Percentiles rank a stretch among this genome's conserved stretches.
Evolutionary conservation across 2,329 filamentous ascomycete genomes (phyloP).

Genomic region (Gnomoniopsis sp.): DNA sequence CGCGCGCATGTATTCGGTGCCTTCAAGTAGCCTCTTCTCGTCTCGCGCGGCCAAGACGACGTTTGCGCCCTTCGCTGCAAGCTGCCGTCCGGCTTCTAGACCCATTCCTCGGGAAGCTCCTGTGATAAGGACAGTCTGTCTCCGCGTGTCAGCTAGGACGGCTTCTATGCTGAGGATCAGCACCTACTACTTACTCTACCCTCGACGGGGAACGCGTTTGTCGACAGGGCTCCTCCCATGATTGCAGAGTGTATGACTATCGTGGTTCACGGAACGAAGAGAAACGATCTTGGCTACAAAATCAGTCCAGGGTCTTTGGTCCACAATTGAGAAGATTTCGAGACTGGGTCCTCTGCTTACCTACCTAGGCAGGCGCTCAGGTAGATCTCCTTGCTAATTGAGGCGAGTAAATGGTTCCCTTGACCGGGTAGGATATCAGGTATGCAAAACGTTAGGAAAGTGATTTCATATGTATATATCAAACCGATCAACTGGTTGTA

Average conservation of each 20-base stretch:
- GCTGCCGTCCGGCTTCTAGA: conserved; percentile 66
- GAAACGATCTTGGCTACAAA: too few relatives aligned
- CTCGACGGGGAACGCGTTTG: conserved; percentile 4
- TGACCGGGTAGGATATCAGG: too few relatives aligned
- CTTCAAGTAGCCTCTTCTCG: conserved; percentile 67
- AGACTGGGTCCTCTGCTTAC: too few relatives aligned
- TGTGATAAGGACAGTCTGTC: conserved; percentile 80
- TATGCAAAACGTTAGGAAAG: too few relatives aligned
- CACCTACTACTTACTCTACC: conserved; percentile 7
- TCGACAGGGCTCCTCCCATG: background rate
- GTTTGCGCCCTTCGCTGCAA: conserved; percentile 81
- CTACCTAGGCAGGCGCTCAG: too few relatives aligned
- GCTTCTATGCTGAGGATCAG: too few relatives aligned
- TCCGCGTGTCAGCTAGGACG: conserved; percentile 7
- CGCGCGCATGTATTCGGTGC: conserved; percentile 40
- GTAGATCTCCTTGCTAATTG: too few relatives aligned
- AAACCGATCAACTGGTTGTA: too few relatives aligned
- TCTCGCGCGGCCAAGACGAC: conserved; percentile 82
- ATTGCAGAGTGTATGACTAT: background rate
- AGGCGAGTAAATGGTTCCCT: too few relatives aligned
- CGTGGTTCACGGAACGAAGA: background rate
- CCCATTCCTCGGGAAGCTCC: conserved; percentile 95
- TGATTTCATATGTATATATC: too few relatives aligned
- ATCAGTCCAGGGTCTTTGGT: background rate
- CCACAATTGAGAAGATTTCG: background rate